Evolutionary conservation across 305 asterid species (phyloP), one percentile per base, ranked within the genome.

Genomic region (Petunia hybrid): DNA sequence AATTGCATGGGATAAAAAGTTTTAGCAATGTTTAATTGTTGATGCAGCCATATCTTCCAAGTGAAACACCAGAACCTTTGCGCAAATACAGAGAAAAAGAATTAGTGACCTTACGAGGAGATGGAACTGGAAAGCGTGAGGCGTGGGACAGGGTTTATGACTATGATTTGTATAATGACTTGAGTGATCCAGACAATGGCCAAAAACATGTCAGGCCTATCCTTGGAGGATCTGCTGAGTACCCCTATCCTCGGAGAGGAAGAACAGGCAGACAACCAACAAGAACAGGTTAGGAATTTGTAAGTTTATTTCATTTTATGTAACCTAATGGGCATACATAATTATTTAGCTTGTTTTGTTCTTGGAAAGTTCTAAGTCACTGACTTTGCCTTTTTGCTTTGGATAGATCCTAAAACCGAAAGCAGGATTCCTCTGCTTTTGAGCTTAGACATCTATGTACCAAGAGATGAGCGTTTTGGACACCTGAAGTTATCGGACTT

Each of bases 401-500:
- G 81, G 82, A 10, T 78, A 92, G 98, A 94, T 90, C 92, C 91
- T 6, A 90, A 89, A 5, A 87, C 82, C 84, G 31, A 22, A 22
- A 22, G 31, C 31, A 22, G 31, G 31, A 22, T 22, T 22, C 31
- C 31, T 22, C 31, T 22, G 31, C 31, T 22, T 22, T 22, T 22
- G 31, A 22, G 31, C 31, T 22, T 22, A 22, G 31, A 22, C 78
- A 87, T 92, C 59, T 94, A 93, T 61, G 91, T 89, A 14, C 98
- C 98, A 1, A 85, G 95, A 78, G 98, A 94, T 65, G 98, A 94
- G 83, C 84, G 84, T 78, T 94, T 94, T 79, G 90, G 95, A 63
- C 89, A 88, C 75, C 31, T 94, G 89, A 94, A 93, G 91, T 83
- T 91, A 90, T 83, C 96, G 39, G 97, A 93, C 82, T 86, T 91